Conservation (phyloP, 192 early-diverging fungal species). For the Backusella parvicylindrica region DNA sequence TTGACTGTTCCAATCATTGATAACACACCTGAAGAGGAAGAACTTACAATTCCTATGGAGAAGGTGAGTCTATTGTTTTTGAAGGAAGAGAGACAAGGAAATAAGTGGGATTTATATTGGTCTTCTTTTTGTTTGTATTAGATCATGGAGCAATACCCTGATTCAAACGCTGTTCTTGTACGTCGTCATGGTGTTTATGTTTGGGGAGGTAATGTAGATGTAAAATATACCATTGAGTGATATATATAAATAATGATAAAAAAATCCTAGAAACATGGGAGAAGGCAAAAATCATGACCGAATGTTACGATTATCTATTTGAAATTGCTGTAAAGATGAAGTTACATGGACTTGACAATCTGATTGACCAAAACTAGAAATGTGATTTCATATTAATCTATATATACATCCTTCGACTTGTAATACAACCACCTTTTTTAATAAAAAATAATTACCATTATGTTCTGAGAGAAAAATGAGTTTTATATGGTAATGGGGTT, state of each 20-base stretch:
- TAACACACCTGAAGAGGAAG: constrained; percentile 92
- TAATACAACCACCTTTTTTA: neutral
- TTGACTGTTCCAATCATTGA: constrained; percentile 93
- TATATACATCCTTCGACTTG: neutral
- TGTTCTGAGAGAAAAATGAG: neutral
- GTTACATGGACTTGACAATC: constrained; percentile 67
- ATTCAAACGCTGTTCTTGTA: constrained; percentile 92
- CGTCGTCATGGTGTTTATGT: constrained; percentile 96
- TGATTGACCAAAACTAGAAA: neutral
- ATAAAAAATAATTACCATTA: neutral
- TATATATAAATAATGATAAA: neutral
- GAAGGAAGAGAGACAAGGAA: neutral
- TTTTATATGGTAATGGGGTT: neutral
- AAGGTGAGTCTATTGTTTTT: constrained; percentile 36
- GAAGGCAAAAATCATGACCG: constrained; percentile 96
- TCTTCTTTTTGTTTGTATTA: constrained; percentile 17
- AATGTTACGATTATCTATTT: constrained; percentile 99
- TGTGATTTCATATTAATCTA: neutral
- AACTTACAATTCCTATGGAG: constrained; percentile 85
- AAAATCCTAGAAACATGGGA: constrained; percentile 74
- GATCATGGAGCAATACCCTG: constrained; percentile 86
- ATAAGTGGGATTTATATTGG: neutral
- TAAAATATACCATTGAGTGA: neutral
- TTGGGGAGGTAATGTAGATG: constrained; percentile 69
- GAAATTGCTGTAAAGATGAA: constrained; percentile 96